These are phyloP conservation scores for Tricladium varicosporioides DNA, from an alignment of 2,329 filamentous ascomycete genomes.

Conservation along the genomic window DNA sequence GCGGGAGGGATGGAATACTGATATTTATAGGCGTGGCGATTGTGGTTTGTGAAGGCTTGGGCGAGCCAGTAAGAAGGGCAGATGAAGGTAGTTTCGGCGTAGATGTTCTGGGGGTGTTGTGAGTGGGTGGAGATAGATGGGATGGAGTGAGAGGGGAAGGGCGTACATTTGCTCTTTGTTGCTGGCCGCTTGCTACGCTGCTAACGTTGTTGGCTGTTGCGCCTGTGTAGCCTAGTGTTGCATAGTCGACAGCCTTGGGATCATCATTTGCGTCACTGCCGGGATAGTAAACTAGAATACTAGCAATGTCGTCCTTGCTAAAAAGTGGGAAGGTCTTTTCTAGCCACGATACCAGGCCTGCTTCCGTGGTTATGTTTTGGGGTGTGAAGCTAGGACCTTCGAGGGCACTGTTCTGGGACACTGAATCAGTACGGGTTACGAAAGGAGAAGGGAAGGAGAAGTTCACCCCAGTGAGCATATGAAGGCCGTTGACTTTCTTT, in stretches of 20 bases:
- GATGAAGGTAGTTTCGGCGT: constrained; percentile 51
- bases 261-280: neutral
- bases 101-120: constrained; percentile 38
- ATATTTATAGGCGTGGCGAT: constrained; percentile 39
- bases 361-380: constrained; percentile 34
- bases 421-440: neutral
- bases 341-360: constrained; percentile 25
- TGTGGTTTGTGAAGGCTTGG: constrained; percentile 38
- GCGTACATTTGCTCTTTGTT: constrained; percentile 44
- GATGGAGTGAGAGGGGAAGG: no score
- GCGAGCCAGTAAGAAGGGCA: constrained; percentile 53
- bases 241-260: constrained; percentile 21
- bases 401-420: constrained; percentile 37
- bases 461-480: constrained; percentile 21
- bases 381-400: constrained; percentile 40
- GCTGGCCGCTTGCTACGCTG: constrained; percentile 44
- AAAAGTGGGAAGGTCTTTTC: neutral
- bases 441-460: neutral
- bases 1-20: constrained; percentile 42
- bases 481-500: constrained; percentile 33
- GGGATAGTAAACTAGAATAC: neutral
- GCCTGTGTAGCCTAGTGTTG: constrained; percentile 34
- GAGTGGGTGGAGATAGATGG: constrained; percentile 9
- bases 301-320: neutral
- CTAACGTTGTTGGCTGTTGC: constrained; percentile 44